These are phyloP conservation scores for Neonectria coccinea DNA, from an alignment of 2,329 filamentous ascomycete genomes.

Conservation along the genomic window DNA sequence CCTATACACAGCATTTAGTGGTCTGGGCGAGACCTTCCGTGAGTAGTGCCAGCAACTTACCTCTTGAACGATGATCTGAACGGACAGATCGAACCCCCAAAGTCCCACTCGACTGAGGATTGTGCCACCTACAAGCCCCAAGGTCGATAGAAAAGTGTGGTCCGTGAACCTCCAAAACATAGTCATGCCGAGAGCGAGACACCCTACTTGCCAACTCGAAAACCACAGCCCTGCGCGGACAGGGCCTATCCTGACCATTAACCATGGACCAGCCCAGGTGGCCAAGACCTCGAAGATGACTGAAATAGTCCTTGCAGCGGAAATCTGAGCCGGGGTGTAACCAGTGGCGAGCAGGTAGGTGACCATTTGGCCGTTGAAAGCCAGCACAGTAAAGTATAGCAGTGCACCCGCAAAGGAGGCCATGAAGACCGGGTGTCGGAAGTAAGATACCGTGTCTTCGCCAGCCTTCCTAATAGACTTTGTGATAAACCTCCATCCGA, in stretches of 20 bases:
- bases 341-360: constrained; percentile 70
- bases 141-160: constrained; percentile 54
- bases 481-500: constrained; percentile 11
- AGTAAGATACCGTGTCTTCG: constrained; percentile 55
- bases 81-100: constrained; percentile 71
- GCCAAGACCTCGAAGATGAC: constrained; percentile 69
- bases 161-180: constrained; percentile 54
- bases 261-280: constrained; percentile 68
- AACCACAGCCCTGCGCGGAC: constrained; percentile 79
- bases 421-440: constrained; percentile 66
- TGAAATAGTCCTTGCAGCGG: constrained; percentile 63
- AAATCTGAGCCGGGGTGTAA: constrained; percentile 64
- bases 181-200: constrained; percentile 58
- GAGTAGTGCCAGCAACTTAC: constrained; percentile 49
- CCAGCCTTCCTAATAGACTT: constrained; percentile 26
- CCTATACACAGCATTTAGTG: constrained; percentile 51
- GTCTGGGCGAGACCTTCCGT: background rate
- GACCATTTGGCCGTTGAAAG: constrained; percentile 72
- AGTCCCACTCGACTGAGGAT: constrained; percentile 70
- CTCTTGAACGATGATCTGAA: constrained; percentile 71
- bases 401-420: constrained; percentile 70
- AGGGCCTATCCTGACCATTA: constrained; percentile 67
- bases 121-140: constrained; percentile 61
- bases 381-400: constrained; percentile 72
- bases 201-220: constrained; percentile 73